Conservation (phyloP, 2,329 filamentous ascomycete species). For the Lecanicillium sp. region DNA sequence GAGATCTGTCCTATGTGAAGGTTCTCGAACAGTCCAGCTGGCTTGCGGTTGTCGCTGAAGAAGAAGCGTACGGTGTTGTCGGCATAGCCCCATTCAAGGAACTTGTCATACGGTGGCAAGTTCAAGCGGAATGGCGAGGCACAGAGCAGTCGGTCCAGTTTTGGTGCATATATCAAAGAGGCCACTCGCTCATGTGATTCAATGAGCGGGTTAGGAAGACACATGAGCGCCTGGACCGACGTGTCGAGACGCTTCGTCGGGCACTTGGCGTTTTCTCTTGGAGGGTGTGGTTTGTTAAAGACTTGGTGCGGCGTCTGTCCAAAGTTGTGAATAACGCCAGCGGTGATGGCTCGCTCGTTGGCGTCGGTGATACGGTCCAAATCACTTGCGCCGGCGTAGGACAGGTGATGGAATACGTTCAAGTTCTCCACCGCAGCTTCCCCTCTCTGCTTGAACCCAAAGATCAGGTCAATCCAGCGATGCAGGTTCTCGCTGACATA, state of each 20-base stretch:
- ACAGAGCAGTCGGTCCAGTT: constrained; percentile 76
- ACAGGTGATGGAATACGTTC: constrained; percentile 94
- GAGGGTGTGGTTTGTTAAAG: constrained; percentile 73
- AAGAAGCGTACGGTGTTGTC: constrained; percentile 93
- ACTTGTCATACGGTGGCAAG: constrained; percentile 86
- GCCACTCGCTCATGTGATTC: constrained; percentile 73
- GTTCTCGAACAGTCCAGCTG: constrained; percentile 87
- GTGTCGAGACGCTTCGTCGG: constrained; percentile 69
- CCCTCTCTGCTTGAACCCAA: constrained; percentile 88
- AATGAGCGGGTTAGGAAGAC: constrained; percentile 72
- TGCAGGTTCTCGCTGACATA: constrained; percentile 87
- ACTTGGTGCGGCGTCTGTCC: constrained; percentile 96
- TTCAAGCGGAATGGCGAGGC: constrained; percentile 81
- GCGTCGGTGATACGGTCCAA: constrained; percentile 86
- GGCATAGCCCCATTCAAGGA: constrained; percentile 91
- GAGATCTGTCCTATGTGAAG: constrained; percentile 88
- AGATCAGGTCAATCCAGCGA: constrained; percentile 93
- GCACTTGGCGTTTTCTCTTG: constrained; percentile 62
- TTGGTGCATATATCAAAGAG: constrained; percentile 70
- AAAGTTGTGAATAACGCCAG: constrained; percentile 97
- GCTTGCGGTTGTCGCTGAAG: constrained; percentile 72
- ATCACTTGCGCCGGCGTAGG: constrained; percentile 89
- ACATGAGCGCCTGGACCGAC: constrained; percentile 67
- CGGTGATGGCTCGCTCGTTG: constrained; percentile 79
- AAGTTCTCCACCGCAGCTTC: constrained; percentile 85